Percentiles rank a stretch among this genome's conserved stretches.
Conservation (phyloP, 2,329 filamentous ascomycete species). For the Bipolaris cookei region DNA sequence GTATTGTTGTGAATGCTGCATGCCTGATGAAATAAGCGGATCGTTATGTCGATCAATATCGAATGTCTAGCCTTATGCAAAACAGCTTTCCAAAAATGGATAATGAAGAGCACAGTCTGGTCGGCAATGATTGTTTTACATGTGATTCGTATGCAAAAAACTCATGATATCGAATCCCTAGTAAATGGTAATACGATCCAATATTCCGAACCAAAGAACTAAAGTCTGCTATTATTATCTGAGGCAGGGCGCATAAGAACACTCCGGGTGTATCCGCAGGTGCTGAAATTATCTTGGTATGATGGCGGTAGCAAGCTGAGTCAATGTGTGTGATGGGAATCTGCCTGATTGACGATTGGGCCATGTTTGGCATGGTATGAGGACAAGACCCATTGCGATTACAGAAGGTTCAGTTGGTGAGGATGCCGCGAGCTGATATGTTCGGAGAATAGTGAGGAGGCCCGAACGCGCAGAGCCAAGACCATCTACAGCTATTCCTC, state of each 20-base stretch:
- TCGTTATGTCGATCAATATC: slow-evolving; percentile 17
- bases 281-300: slow-evolving; percentile 1
- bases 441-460: slow-evolving; percentile 34
- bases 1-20: slow-evolving; percentile 1
- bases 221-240: neutral
- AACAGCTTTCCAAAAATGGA: slow-evolving; percentile 6
- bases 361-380: slow-evolving; percentile 1
- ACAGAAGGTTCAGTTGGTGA: slow-evolving; percentile 20
- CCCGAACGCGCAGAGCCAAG: slow-evolving; percentile 24
- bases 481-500: slow-evolving; percentile 12
- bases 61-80: slow-evolving; percentile 6
- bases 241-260: neutral
- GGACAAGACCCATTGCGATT: slow-evolving; percentile 14
- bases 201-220: neutral
- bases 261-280: neutral
- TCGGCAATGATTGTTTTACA: neutral
- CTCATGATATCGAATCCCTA: slow-evolving; percentile 4
- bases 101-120: neutral
- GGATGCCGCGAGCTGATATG: slow-evolving; percentile 16
- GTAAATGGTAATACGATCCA: neutral
- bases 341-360: slow-evolving; percentile 4
- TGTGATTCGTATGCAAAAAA: slow-evolving; percentile 9
- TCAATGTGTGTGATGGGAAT: neutral
- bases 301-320: neutral
- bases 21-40: slow-evolving; percentile 6